These are phyloP conservation scores for Cylindrotheca closterium DNA, from an alignment of 108 stramenopile species.

Conservation along the genomic window DNA sequence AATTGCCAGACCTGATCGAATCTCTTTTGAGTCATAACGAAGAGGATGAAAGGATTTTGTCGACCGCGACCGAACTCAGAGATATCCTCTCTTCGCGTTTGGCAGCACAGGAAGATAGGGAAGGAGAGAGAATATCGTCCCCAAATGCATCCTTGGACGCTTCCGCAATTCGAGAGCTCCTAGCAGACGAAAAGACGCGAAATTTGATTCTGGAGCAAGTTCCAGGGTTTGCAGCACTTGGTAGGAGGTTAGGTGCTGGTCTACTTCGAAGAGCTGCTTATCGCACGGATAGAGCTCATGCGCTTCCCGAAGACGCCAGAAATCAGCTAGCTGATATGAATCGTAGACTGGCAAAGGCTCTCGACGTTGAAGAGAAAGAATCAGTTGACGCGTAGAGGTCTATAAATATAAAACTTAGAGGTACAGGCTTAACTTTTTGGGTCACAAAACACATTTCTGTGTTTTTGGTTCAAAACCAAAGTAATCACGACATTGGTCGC, in stretches of 20 bases:
- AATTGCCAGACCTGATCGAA: slow-evolving; percentile 60
- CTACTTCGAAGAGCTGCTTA: slow-evolving; percentile 75
- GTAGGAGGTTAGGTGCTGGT: slow-evolving; percentile 60
- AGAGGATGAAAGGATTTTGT: slow-evolving; percentile 63
- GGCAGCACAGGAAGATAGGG: not conserved
- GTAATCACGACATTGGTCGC: not conserved
- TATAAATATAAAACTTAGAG: too few species aligned
- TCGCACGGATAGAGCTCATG: slow-evolving; percentile 49
- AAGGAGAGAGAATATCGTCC: not conserved
- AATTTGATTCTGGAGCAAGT: slow-evolving; percentile 51
- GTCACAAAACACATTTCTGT: too few species aligned
- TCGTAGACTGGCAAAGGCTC: slow-evolving; percentile 52
- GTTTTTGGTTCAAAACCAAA: not conserved
- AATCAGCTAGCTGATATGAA: slow-evolving; percentile 51
- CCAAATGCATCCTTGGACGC: not conserved
- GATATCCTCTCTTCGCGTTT: slow-evolving; percentile 38
- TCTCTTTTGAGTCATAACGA: slow-evolving; percentile 43
- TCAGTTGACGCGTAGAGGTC: not conserved
- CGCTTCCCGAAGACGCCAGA: slow-evolving; percentile 52
- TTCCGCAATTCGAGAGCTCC: slow-evolving; percentile 29
- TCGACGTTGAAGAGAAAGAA: slow-evolving; percentile 21
- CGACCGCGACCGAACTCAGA: slow-evolving; percentile 52
- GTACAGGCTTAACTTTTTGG: too few species aligned
- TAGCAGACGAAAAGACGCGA: slow-evolving; percentile 45
- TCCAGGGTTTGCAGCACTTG: slow-evolving; percentile 52